Base-by-base conservation (phyloP, 306 rosid species). In the Amphicarpaea edgeworthii region DNA sequence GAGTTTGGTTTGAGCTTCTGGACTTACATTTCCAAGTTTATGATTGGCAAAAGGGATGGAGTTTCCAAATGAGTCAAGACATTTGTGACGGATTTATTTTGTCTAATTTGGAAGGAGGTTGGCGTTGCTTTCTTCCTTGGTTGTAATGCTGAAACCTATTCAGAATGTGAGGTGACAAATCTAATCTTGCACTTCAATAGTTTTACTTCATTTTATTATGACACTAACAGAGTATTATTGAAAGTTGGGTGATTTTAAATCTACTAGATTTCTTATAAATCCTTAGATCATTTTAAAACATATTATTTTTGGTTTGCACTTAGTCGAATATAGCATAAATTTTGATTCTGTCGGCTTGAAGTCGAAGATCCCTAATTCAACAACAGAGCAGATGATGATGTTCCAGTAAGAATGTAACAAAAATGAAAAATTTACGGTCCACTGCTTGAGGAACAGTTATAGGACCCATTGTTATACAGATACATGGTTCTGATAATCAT, bases 51-150 rank as follows among this genome's bases (percentile, higher is more conserved):
- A 10, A 38, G 14, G 47, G 32, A 10, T 41, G 57, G 34, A 12
- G 76, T 50, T 73, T 73, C 75, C 85, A 82, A 77, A 77, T 1
- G 61, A 72, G 70, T 82, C 49, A 64, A 64, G 85, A 76, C 85
- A 71, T 62, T 61, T 42, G 3, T 26, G 40, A 2, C 40, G 9
- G 9, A 9, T 34, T 34, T 34, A 6, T 34, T 34, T 34, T 34
- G 8, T 34, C 40, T 6, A 34, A 28, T 75, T 75, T 81, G 81
- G 85, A 81, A 70, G 74, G 46, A 28, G 53, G 73, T 70, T 81
- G 34, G 30, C 75, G 84, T 81, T 59, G 77, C 50, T 68, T 81
- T 81, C 81, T 81, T 57, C 8, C 21, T 60, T 50, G 76, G 55
- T 28, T 75, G 59, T 68, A 81, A 61, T 60, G 68, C 17, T 57